A percentile compares a stretch with the other conserved stretches of the same genome.
phyloP scores from a whole-genome alignment of 1,284 basidiomycete genomes.

The Polyporus tsugae region DNA sequence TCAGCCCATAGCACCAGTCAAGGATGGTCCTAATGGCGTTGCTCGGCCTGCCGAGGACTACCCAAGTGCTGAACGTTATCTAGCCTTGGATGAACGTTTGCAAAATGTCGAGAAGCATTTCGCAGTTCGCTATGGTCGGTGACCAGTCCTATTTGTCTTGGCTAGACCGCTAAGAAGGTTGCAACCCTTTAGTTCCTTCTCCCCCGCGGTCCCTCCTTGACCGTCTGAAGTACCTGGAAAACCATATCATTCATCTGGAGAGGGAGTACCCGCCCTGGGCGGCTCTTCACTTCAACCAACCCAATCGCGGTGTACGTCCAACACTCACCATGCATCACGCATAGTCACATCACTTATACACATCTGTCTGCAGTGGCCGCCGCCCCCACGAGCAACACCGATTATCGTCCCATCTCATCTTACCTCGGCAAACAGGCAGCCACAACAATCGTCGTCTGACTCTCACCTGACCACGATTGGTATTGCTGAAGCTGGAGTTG shows the following conservation, averaged over 20 bases:
- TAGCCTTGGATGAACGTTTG: conserved; percentile 69
- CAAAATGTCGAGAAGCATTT: conserved; percentile 73
- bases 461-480: neutral
- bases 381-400: conserved; percentile 75
- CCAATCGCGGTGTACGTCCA: conserved; percentile 72
- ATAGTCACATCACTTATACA: neutral
- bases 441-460: neutral
- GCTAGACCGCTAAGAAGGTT: neutral
- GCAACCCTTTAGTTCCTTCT: conserved; percentile 64
- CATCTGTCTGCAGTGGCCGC: conserved; percentile 67
- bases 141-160: neutral
- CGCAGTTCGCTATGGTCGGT: conserved; percentile 73
- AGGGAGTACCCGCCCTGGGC: conserved; percentile 86
- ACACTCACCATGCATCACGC: neutral
- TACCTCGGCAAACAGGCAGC: conserved; percentile 42
- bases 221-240: conserved; percentile 74
- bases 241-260: conserved; percentile 76
- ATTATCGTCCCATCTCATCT: conserved; percentile 76
- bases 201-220: conserved; percentile 68
- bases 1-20: conserved; percentile 28
- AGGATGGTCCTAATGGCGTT: conserved; percentile 34
- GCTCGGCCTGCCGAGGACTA: conserved; percentile 35
- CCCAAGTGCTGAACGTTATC: conserved; percentile 52
- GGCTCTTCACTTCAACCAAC: conserved; percentile 83
- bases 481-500: conserved; percentile 17